phyloP scores from a whole-genome alignment of 805 yeast species.

The Hanseniaspora meyeri region DNA sequence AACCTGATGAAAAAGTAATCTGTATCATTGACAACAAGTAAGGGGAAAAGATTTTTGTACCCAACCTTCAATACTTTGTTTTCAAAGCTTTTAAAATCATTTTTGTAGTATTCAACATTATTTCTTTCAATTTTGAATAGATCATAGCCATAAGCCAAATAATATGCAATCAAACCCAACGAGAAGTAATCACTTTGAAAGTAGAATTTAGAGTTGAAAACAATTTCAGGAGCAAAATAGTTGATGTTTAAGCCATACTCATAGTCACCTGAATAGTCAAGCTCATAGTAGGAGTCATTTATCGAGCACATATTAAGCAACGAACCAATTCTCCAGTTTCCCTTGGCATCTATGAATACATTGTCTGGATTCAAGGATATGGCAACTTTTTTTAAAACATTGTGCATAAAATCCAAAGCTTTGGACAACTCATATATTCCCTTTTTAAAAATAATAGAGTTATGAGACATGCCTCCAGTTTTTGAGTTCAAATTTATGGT shows the following conservation, averaged over 20 bases:
- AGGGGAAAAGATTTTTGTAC: conserved; percentile 33
- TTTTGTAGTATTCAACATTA: conserved; percentile 48
- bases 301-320: conserved; percentile 39
- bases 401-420: conserved; percentile 74
- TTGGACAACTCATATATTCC: conserved; percentile 70
- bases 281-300: conserved; percentile 22
- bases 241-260: conserved; percentile 29
- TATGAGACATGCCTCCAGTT: not conserved
- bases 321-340: conserved; percentile 91
- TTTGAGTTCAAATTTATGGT: conserved; percentile 11
- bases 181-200: conserved; percentile 74
- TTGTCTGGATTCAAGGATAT: conserved; percentile 67
- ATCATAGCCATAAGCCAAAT: conserved; percentile 47
- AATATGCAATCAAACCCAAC: conserved; percentile 62
- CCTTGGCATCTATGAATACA: conserved; percentile 62
- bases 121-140: conserved; percentile 38
- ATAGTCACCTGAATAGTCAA: not conserved
- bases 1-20: conserved; percentile 10
- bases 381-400: conserved; percentile 61
- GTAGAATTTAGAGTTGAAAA: conserved; percentile 50
- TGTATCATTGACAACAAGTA: not conserved
- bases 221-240: conserved; percentile 74
- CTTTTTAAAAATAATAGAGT: conserved; percentile 51
- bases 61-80: conserved; percentile 32
- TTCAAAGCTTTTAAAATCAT: conserved; percentile 40